Evolutionary conservation across 352 stramenopile genomes (phyloP), one percentile per base, ranked within the genome.

Genomic region (Pythium dissotocum): DNA sequence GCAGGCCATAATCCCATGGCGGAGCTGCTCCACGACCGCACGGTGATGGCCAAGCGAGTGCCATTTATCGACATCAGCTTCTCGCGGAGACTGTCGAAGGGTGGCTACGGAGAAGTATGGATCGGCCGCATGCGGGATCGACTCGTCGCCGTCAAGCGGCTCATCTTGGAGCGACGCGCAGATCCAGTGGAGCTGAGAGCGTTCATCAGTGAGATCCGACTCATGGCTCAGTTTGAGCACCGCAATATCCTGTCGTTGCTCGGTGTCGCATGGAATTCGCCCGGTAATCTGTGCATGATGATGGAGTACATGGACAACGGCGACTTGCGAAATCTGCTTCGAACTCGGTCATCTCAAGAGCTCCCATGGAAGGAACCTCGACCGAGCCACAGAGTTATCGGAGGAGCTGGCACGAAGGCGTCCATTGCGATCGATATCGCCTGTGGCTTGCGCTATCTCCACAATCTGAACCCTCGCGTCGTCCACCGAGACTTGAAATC

Each of bases 21-120:
- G 0, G 54, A 63, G 49, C 76, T 82, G 36, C 71, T 73, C 9
- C 60, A 65, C 14, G 74, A 84, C 38, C 33, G 56, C 2, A 51
- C 35, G 1, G 70, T 83, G 44, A 58, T 69, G 32, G 67, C 57
- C 3, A 75, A 74, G 53, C 76, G 74, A 53, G 71, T 84, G n/a
- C 65, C 68, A 10, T 80, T 75, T 21, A 44, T 77, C 2, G 71
- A 86, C 12, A 49, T 86, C 0, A 78, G 67, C 52, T 52, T 83
- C 12, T 65, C 71, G 4, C 69, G 70, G 2, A 69, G 71, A 46
- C 65, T 89, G 13, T 77, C 77, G 2, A 70, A 76, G 16, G 80
- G 80, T 9, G 80, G 77, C 2, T 89, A 78, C 18, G 77, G 80
- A 18, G 78, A 89, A 58, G 71, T 89, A 12, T 89, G 78, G 77